Evolutionary conservation across 768 basidiomycete species (phyloP), one percentile per base, ranked within the genome.

Genomic region (Auriscalpium orientale): DNA sequence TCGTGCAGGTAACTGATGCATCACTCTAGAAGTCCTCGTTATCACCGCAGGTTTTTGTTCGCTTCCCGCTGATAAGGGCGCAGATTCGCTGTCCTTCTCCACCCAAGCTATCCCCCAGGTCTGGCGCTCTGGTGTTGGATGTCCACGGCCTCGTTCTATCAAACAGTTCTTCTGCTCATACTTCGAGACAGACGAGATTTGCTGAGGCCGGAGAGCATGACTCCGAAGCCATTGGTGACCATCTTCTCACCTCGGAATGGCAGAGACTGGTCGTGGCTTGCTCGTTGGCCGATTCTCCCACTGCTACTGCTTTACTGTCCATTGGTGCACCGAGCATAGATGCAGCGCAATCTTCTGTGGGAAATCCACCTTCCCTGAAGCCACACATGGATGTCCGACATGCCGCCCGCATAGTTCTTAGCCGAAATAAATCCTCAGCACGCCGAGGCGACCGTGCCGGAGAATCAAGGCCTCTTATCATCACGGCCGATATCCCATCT

Each of bases 61-160:
- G 66, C 18, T 74, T 84, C 35, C 70, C 80, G 13, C 72, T 85
- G 70, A 64, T 93, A 46, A 82, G 92, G 18, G 46, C 87, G 20
- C 80, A 92, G 65, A 65, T 87, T 49, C 81, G 88, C 48, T 84
- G 81, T 64, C 83, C 85, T 6, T 75, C 89, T 34, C 83, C 84
- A 5, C 66, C 72, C 18, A 66, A 66, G 1, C 68, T 61, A 22
- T 40, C 65, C 8, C 75, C 74, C 16, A 80, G 88, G 22, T 91
- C 91, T 46, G 91, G 92, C 5, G 79, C 81, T 22, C 58, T 90
- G 5, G 70, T 88, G 15, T 28, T 89, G 36, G 88, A 91, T 63
- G 51, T 89, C 1, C 81, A 84, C 64, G 72, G 75, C 52, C 60
- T 89, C 20, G 67, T 56, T 8, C 56, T 85, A 16, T 68, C 64